phyloP scores from a whole-genome alignment of 805 yeast genomes.

The Saccharomycopsis sp. region DNA sequence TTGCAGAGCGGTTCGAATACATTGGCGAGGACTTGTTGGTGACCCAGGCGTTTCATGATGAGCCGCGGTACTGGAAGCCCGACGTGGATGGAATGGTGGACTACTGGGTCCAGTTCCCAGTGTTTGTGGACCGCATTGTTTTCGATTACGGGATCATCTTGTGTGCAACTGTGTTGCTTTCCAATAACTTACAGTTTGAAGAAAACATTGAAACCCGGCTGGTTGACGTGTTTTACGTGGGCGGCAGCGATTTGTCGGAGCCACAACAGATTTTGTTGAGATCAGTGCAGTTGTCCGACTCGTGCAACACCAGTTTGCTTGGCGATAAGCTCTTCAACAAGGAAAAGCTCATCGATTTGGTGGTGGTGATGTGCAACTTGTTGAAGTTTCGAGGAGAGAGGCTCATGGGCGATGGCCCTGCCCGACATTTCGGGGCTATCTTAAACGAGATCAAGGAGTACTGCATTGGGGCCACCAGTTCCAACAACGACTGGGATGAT shows the following conservation, averaged over 20 bases:
- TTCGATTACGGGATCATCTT: not conserved
- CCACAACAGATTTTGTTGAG: no score
- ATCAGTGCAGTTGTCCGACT: no score
- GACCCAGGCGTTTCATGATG: no score
- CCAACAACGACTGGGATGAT: no score
- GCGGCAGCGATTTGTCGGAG: no score
- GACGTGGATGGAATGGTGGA: no score
- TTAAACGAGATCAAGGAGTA: conserved; percentile 11
- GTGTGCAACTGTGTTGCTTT: not conserved
- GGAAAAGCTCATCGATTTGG: not conserved
- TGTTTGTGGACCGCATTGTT: not conserved
- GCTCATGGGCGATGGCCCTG: not conserved
- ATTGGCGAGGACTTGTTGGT: no score
- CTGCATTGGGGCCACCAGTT: conserved; percentile 6
- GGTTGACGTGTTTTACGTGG: not conserved
- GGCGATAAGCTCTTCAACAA: not conserved
- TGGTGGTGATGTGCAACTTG: conserved; percentile 10
- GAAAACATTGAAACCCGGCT: not conserved
- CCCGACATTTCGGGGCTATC: not conserved
- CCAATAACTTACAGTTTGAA: not conserved
- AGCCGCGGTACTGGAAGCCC: no score
- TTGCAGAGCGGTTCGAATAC: no score
- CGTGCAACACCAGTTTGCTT: no score
- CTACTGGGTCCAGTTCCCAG: conserved; percentile 6
- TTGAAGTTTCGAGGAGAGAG: conserved; percentile 7